These are phyloP conservation scores for Avena insularis DNA, from an alignment of 176 grass and related monocot genomes.

Conservation along the genomic window DNA sequence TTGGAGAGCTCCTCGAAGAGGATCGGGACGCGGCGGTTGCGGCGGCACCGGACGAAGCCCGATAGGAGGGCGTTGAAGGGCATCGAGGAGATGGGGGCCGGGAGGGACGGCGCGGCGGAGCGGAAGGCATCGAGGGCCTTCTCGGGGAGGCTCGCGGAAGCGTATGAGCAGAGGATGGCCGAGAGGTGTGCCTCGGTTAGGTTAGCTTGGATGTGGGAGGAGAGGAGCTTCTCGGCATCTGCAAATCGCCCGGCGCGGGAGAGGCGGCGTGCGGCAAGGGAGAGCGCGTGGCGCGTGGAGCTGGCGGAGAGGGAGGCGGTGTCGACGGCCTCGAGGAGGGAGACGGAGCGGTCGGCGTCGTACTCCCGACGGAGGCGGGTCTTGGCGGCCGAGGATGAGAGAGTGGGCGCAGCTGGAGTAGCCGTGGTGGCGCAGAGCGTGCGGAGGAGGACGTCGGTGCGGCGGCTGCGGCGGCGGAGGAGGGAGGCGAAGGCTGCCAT, in stretches of 20 bases:
- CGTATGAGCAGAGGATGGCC: conserved; percentile 68
- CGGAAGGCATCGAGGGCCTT: conserved; percentile 63
- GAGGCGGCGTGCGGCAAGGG: conserved; percentile 63
- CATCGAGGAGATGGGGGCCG: conserved; percentile 41
- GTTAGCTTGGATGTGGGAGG: conserved; percentile 48
- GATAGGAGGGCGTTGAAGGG: conserved; percentile 82
- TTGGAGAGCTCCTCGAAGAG: conserved; percentile 66
- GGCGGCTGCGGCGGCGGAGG: conserved; percentile 40
- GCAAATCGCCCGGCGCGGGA: conserved; percentile 49
- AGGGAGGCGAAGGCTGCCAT: conserved; percentile 50
- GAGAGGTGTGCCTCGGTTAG: conserved; percentile 62
- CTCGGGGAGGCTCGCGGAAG: conserved; percentile 55
- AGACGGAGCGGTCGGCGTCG: conserved; percentile 58
- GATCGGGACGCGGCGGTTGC: conserved; percentile 44
- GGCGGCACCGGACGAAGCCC: conserved; percentile 58
- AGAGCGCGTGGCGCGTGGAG: conserved; percentile 62
- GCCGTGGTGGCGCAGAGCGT: conserved; percentile 34
- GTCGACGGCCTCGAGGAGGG: conserved; percentile 64
- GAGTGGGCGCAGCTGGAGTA: background rate
- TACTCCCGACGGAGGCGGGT: conserved; percentile 60
- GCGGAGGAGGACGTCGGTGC: conserved; percentile 33
- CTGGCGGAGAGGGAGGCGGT: conserved; percentile 41
- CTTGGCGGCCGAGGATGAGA: conserved; percentile 23
- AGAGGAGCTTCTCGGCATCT: conserved; percentile 58
- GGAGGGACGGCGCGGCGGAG: conserved; percentile 37